Base-by-base conservation (phyloP, 1,139 yeast species). In the Suhomyces terraborum region DNA sequence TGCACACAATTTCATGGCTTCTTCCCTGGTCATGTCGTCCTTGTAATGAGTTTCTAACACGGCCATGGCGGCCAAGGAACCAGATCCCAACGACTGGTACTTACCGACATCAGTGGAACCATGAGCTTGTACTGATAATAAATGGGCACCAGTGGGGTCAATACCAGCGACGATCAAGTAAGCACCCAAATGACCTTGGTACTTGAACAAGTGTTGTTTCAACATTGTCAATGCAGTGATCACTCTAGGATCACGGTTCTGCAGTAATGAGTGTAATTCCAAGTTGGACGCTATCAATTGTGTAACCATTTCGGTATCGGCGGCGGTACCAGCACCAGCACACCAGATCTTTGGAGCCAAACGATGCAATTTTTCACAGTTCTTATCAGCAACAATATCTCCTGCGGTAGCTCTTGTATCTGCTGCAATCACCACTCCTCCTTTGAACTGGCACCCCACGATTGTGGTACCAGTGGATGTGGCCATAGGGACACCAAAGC, bases 271-370 rank as follows among this genome's bases (percentile, higher is more conserved):
- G 65, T 91, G 98, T 51, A 93, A 72, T 65, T 93, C 98, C 53
- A 93, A 73, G 62, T 91, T 91, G 36, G 96, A 88, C 22, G 91
- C 82, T 55, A 89, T 89, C 60, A 93, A 75, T 64, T 88, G 96
- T 6, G 98, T 93, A 21, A 88, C 96, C 87, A 86, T 85, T 62
- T 93, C 98, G 8, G 97, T 93, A 62, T 93, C 98, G n/a, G 98
- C 98, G 33, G 98, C 98, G 14, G 98, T 93, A 64, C 98, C 98
- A 4, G 98, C 98, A 56, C 98, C 98, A 41, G 97, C 97, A 80
- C 98, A 93, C 98, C 98, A 93, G 59, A 93, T 93, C 60, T 78
- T 79, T 9, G 98, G 97, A 2, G 97, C 79, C 54, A 93, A 79
- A 56, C 95, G 73, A 68, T 93, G 98, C 51, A 93, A 75, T 68